phyloP scores from a whole-genome alignment of 73 alveolate genomes.

The Effrenium voratum region DNA sequence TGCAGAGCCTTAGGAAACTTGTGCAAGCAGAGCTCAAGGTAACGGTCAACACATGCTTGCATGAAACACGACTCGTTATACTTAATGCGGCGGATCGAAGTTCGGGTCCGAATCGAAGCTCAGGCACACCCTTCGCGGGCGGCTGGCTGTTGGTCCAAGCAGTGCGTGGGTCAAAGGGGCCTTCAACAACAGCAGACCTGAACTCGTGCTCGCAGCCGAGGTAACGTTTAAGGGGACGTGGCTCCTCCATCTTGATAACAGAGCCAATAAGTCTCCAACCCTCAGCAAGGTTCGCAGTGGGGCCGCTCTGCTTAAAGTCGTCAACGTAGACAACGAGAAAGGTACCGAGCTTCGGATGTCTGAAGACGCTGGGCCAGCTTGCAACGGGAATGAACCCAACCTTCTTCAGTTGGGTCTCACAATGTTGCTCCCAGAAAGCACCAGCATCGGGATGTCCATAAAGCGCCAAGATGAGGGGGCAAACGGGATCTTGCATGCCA shows the following conservation, averaged over 20 bases:
- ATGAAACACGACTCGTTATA: not conserved
- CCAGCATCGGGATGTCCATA: slow-evolving; percentile 6
- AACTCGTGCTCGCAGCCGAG: not conserved
- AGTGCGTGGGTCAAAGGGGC: not conserved
- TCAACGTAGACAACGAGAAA: not conserved
- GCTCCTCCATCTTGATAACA: not conserved
- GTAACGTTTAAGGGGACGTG: not conserved
- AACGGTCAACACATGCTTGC: not conserved
- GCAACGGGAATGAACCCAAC: not conserved
- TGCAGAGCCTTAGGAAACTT: not conserved
- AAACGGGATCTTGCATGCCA: not conserved
- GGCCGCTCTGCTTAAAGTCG: not conserved
- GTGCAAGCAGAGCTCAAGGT: not conserved
- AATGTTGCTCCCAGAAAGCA: not conserved
- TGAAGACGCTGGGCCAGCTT: not conserved
- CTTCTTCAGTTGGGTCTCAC: not conserved
- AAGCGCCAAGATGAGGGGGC: not conserved
- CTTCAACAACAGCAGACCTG: not conserved
- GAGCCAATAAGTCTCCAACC: not conserved
- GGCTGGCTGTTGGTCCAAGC: not conserved
- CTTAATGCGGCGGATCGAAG: not conserved
- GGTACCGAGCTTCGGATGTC: not conserved
- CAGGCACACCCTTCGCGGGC: too few relatives aligned
- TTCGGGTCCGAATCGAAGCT: not conserved
- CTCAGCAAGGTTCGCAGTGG: not conserved